Percentiles rank a stretch among this genome's conserved stretches.
These are phyloP conservation scores for Chionographis japonica DNA, from an alignment of 106 monocot species.

Conservation along the genomic window DNA sequence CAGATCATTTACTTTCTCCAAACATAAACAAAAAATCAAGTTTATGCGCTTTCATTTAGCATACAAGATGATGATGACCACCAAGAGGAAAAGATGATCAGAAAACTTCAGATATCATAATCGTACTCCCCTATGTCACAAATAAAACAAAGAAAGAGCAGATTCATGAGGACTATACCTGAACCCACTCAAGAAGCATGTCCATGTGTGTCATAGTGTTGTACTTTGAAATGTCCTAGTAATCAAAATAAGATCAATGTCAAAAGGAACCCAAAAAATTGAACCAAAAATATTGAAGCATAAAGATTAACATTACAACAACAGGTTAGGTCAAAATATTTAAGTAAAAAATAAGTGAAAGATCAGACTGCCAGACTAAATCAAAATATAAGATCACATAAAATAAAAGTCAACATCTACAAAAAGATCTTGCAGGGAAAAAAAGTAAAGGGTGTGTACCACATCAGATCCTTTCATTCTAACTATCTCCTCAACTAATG, in stretches of 20 bases:
- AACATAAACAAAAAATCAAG: too few species aligned
- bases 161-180: slow-evolving; percentile 20
- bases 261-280: neutral
- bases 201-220: slow-evolving; percentile 6
- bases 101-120: too few species aligned
- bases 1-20: too few species aligned
- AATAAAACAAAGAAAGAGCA: neutral
- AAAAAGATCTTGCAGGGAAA: neutral
- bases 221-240: slow-evolving; percentile 19
- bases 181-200: slow-evolving; percentile 43
- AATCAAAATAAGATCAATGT: neutral
- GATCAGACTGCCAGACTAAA: too few species aligned
- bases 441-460: slow-evolving; percentile 20
- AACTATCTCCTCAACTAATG: slow-evolving; percentile 39
- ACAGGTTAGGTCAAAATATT: too few species aligned
- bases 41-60: too few species aligned
- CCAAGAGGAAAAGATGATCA: too few species aligned
- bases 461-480: slow-evolving; percentile 25
- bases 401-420: neutral
- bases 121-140: too few species aligned
- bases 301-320: too few species aligned
- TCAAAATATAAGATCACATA: too few species aligned
- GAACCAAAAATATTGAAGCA: neutral
- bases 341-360: too few species aligned
- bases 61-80: too few species aligned